Conservation (phyloP, 441 rosid genomes). For the Corymbia citriodora region DNA sequence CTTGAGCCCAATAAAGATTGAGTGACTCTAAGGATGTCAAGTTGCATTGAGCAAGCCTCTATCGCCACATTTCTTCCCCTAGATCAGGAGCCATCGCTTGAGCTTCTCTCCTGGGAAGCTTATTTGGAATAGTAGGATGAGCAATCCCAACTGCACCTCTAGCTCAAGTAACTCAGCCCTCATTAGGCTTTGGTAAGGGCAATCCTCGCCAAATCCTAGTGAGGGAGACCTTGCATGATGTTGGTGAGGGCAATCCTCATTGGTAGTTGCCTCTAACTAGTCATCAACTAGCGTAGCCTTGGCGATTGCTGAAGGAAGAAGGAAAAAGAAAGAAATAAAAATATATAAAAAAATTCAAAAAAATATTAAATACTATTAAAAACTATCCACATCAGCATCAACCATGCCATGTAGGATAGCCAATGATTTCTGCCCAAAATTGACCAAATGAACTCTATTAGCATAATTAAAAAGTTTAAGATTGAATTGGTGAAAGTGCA, state of each 20-base stretch:
- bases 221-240: too few species aligned
- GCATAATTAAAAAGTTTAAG: too few species aligned
- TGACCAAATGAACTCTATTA: not conserved
- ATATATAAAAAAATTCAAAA: too few species aligned
- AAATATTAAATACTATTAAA: too few species aligned
- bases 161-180: not conserved
- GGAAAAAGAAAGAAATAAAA: too few species aligned
- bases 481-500: too few species aligned
- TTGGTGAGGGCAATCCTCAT: not conserved
- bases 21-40: not conserved
- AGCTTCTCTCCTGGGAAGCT: not conserved
- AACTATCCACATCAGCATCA: accelerated
- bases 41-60: not conserved
- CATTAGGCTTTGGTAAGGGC: not conserved
- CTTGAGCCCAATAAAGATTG: not conserved
- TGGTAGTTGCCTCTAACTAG: not conserved
- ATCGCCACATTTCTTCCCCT: not conserved
- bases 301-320: too few species aligned
- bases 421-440: not conserved
- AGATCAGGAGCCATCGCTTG: too few species aligned
- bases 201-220: not conserved
- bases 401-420: not conserved
- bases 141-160: not conserved
- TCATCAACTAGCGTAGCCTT: not conserved
- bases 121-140: not conserved